Conservation (phyloP, 163 green algal species). For the Chlorella variabilis region DNA sequence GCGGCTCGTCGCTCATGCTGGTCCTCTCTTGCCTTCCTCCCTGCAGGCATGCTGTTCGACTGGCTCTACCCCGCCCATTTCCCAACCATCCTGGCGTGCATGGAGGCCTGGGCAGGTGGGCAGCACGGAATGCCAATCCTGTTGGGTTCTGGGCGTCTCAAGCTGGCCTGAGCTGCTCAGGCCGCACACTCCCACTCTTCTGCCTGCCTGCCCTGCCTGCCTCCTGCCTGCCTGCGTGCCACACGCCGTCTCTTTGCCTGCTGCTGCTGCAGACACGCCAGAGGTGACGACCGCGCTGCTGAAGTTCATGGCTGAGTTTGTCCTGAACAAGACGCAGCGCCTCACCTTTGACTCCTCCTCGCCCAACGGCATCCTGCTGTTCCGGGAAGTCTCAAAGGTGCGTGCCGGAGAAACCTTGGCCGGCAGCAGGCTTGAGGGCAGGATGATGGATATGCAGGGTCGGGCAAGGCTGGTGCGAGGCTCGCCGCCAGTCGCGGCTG, state of each 20-base stretch:
- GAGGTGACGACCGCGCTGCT: slow-evolving; percentile 91
- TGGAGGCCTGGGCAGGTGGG: slow-evolving; percentile 89
- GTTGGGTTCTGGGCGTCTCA: too few species aligned
- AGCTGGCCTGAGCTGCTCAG: too few species aligned
- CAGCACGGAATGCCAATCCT: not conserved
- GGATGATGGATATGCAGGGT: too few species aligned
- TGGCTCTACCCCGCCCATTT: slow-evolving; percentile 97
- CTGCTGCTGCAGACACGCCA: slow-evolving; percentile 48
- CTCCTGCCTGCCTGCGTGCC: not conserved
- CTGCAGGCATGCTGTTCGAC: slow-evolving; percentile 87
- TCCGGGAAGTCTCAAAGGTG: slow-evolving; percentile 85
- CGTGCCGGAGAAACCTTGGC: too few species aligned
- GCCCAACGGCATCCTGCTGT: slow-evolving; percentile 98
- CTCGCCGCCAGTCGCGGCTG: too few species aligned
- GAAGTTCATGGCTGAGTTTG: slow-evolving; percentile 98
- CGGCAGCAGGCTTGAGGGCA: too few species aligned
- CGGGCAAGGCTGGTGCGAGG: too few species aligned
- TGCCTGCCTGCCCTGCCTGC: not conserved
- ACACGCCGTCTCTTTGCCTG: too few species aligned
- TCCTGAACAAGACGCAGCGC: slow-evolving; percentile 97
- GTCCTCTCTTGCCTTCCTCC: too few species aligned
- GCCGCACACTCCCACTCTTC: too few species aligned
- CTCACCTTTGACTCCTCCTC: slow-evolving; percentile 94
- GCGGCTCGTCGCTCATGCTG: too few species aligned
- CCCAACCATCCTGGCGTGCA: slow-evolving; percentile 68